These are phyloP conservation scores for Salmacisia buchloeana DNA, from an alignment of 1,284 basidiomycete species.

Conservation along the genomic window DNA sequence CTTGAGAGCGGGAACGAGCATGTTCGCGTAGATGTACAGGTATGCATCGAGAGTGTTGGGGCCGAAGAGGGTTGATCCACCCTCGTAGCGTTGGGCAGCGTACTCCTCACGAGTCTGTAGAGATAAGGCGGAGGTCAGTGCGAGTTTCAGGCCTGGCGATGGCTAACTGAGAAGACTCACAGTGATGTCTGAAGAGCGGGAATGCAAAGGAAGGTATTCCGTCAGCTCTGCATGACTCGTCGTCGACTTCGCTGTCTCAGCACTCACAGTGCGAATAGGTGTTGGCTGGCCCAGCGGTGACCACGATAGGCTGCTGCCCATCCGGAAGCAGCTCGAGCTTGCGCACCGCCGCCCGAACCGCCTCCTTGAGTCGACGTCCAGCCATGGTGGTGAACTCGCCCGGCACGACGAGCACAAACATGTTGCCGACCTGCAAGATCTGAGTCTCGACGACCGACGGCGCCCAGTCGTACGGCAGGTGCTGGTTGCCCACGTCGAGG, in stretches of 20 bases:
- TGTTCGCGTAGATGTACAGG: conserved; percentile 63
- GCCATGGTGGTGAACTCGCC: conserved; percentile 64
- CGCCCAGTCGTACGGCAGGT: conserved; percentile 67
- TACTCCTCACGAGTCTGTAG: conserved; percentile 65
- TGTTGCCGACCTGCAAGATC: conserved; percentile 70
- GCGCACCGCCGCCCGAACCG: conserved; percentile 63
- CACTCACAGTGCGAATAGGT: conserved; percentile 63
- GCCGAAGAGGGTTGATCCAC: conserved; percentile 73
- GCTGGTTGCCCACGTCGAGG: conserved; percentile 36
- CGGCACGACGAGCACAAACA: conserved; percentile 71
- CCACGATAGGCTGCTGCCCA: conserved; percentile 31
- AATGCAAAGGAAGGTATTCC: background rate
- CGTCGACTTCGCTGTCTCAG: background rate
- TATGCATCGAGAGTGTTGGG: conserved; percentile 74
- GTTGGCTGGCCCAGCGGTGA: conserved; percentile 64
- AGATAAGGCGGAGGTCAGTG: conserved; percentile 44
- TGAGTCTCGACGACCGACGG: conserved; percentile 67
- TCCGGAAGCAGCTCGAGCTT: conserved; percentile 61
- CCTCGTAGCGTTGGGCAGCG: conserved; percentile 70
- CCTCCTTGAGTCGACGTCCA: conserved; percentile 57
- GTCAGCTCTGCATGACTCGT: background rate
- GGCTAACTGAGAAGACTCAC: background rate
- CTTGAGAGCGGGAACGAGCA: conserved; percentile 50
- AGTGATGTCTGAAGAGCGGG: conserved; percentile 52
- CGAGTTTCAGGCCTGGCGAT: too few species aligned